A percentile compares a stretch with the other conserved stretches of the same genome.
These are phyloP conservation scores for Emericellopsis atlantica DNA, from an alignment of 2,329 filamentous ascomycete species.

Conservation along the genomic window DNA sequence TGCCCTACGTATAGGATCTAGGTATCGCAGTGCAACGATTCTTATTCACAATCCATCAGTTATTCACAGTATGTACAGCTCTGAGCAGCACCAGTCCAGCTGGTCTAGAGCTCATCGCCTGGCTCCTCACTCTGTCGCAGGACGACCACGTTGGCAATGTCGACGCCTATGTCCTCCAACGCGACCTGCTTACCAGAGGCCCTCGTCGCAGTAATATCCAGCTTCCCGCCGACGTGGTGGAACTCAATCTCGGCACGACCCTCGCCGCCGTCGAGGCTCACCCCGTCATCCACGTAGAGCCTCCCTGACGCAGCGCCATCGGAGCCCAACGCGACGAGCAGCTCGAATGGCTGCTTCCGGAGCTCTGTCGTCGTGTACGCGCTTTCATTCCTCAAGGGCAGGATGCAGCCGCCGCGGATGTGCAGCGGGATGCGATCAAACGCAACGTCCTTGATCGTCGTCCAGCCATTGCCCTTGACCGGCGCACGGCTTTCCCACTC, in stretches of 20 bases:
- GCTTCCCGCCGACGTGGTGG: constrained; percentile 19
- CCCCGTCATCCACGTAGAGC: constrained; percentile 70
- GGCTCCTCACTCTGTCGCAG: constrained; percentile 13
- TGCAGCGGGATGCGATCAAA: constrained; percentile 49
- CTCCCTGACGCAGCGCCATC: constrained; percentile 52
- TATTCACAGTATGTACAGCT: background rate
- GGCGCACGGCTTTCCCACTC: constrained; percentile 34
- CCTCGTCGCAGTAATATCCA: background rate
- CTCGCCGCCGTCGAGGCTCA: constrained; percentile 39
- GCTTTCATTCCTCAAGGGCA: constrained; percentile 43
- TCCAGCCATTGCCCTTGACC: constrained; percentile 26
- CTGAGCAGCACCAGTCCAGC: background rate
- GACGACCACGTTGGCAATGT: constrained; percentile 35
- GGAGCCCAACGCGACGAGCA: constrained; percentile 53
- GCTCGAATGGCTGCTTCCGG: constrained; percentile 53
- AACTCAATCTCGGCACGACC: constrained; percentile 49
- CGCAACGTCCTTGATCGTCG: constrained; percentile 21
- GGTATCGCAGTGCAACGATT: no score
- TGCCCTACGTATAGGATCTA: no score
- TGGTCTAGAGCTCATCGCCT: background rate
- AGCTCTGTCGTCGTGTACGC: constrained; percentile 53
- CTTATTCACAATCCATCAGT: no score
- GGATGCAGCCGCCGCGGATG: constrained; percentile 50
- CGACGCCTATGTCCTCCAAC: constrained; percentile 32
- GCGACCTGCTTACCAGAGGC: constrained; percentile 30